Evolutionary conservation across 148 eudicot genomes (phyloP), one percentile per base, ranked within the genome.

Genomic region (Hydrangea macrophylla): DNA sequence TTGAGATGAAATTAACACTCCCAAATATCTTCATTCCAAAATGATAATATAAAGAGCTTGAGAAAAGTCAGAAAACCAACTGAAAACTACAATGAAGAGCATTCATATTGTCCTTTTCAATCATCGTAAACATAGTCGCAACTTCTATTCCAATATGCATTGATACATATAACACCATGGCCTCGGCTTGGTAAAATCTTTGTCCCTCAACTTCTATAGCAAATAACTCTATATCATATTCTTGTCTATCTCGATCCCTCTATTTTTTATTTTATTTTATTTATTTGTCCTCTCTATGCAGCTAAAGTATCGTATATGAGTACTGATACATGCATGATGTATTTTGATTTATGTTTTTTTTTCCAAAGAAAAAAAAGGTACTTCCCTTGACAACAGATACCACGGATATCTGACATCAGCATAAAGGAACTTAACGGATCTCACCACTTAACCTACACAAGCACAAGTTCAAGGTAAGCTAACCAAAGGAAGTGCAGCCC

Each of bases 401-500:
- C 87, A 88, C 37, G 93, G 91, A 13, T 82, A 84, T 64, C 75
- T 88, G 10, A 75, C 91, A 0, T 79, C 84, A 2, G 73, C 53
- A 22, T 75, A 86, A 11, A 93, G 93, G 2, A 86, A 88, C 78
- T 79, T 90, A 0, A 75, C 91, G 0, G 86, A 79, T 68, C 83
- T 88, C 11, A 81, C 82, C 35, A 31, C 78, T 90, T 2, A 81
- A 88, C 75, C 72, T 88, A 9, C 68, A 82, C 55, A 79, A 68
- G 65, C 88, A 88, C 83, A 84, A 81, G 61, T 88, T 90, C 55
- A 70, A 91, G 3, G 91, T 93, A 0, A 84, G 87, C 0, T 79
- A 88, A 25, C 90, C 90, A 2, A 55, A 67, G n/a, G n/a, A n/a
- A n/a, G n/a, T n/a, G n/a, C n/a, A n/a, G n/a, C n/a, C n/a, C n/a